Conservation (phyloP, 2,329 filamentous ascomycete genomes). For the Keithomyces neogunnii region DNA sequence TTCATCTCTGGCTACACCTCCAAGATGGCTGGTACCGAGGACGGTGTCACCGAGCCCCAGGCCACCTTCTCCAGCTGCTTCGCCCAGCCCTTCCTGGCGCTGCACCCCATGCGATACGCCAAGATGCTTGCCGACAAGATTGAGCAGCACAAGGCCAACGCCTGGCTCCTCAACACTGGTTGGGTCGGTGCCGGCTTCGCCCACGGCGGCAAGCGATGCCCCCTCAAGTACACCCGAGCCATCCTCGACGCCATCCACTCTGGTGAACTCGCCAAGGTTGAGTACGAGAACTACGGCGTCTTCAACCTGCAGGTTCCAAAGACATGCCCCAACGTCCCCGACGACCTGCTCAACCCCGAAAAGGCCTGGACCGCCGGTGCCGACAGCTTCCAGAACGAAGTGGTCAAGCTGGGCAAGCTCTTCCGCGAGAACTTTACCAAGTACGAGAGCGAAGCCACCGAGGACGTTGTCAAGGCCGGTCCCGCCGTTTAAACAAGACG, state of each 20-base stretch:
- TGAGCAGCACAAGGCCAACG: slow-evolving; percentile 85
- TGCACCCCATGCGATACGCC: slow-evolving; percentile 98
- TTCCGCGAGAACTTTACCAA: slow-evolving; percentile 99
- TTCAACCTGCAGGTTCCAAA: slow-evolving; percentile 98
- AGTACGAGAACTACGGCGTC: slow-evolving; percentile 91
- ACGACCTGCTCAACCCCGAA: slow-evolving; percentile 89
- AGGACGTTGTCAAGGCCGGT: slow-evolving; percentile 65
- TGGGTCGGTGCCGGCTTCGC: slow-evolving; percentile 90
- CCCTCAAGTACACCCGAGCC: slow-evolving; percentile 95
- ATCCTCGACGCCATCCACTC: slow-evolving; percentile 98
- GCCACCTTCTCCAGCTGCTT: slow-evolving; percentile 99
- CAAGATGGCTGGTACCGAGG: slow-evolving; percentile 99
- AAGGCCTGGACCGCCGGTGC: slow-evolving; percentile 81
- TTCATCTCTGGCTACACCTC: slow-evolving; percentile 99
- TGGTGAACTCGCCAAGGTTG: slow-evolving; percentile 83
- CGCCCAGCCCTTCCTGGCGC: slow-evolving; percentile 95
- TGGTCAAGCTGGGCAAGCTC: slow-evolving; percentile 78
- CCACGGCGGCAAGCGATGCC: slow-evolving; percentile 93
- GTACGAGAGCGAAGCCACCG: slow-evolving; percentile 76
- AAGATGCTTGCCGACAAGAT: slow-evolving; percentile 99
- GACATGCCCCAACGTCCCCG: slow-evolving; percentile 78
- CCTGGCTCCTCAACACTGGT: slow-evolving; percentile 97
- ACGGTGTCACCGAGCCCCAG: slow-evolving; percentile 92
- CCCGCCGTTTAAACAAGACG: slow-evolving; percentile 31
- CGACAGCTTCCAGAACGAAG: slow-evolving; percentile 77